phyloP scores from a whole-genome alignment of 495 filamentous ascomycete species.

The Letharia columbiana region DNA sequence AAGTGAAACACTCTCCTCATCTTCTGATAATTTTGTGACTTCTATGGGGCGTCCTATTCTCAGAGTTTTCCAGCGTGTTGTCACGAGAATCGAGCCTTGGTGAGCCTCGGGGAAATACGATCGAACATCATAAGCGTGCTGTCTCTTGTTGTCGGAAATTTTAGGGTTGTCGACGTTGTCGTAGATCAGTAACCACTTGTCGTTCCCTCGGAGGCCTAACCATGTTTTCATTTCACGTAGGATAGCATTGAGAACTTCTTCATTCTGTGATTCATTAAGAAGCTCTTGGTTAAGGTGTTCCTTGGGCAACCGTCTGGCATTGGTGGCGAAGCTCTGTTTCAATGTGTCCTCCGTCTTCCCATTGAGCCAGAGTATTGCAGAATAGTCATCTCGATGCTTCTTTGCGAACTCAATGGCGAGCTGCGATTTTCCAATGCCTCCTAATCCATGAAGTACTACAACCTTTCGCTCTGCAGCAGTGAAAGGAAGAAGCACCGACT shows the following conservation, averaged over 20 bases:
- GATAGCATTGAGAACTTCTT: neutral
- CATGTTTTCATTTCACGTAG: neutral
- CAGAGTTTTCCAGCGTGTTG: conserved; percentile 29
- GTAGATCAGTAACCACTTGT: conserved; percentile 29
- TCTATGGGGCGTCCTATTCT: neutral
- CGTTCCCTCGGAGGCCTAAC: neutral
- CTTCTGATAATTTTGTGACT: neutral
- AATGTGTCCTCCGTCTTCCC: conserved; percentile 16
- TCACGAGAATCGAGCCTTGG: conserved; percentile 36
- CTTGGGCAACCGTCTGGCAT: conserved; percentile 8
- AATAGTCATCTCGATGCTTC: conserved; percentile 19
- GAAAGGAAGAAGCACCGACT: neutral
- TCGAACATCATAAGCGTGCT: conserved; percentile 29
- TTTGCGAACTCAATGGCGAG: conserved; percentile 24
- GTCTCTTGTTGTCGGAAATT: conserved; percentile 20
- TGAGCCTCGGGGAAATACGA: conserved; percentile 30
- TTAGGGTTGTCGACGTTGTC: conserved; percentile 30
- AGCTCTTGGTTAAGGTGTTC: neutral
- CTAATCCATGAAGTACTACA: conserved; percentile 25
- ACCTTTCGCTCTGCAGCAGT: neutral
- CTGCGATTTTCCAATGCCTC: conserved; percentile 33
- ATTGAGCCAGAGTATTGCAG: conserved; percentile 25
- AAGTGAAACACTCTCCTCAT: neutral
- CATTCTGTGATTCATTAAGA: conserved; percentile 9
- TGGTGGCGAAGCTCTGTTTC: conserved; percentile 19